A percentile compares a stretch with the other conserved stretches of the same genome.
Evolutionary conservation across 2,329 filamentous ascomycete genomes (phyloP).

Genomic region (Venturia asperata): DNA sequence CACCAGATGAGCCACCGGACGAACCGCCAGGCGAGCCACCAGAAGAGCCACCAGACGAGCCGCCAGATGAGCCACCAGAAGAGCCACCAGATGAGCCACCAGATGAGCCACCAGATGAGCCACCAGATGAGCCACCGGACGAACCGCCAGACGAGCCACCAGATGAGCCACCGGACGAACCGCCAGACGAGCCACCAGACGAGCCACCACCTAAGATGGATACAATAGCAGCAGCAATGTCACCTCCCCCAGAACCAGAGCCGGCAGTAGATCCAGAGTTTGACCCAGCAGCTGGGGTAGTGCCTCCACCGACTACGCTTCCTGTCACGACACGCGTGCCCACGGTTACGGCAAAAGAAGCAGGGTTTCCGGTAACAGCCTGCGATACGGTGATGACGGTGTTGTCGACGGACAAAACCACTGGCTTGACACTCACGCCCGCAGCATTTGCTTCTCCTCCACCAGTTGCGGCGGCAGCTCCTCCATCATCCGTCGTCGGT

Average conservation of each 20-base stretch:
- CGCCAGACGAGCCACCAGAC: not conserved
- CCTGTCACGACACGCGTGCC: constrained; percentile 7
- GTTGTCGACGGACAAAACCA: not conserved
- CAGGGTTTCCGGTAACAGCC: constrained; percentile 15
- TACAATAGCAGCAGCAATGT: constrained; percentile 13
- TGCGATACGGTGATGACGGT: constrained; percentile 4
- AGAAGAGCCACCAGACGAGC: not conserved
- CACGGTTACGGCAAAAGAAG: constrained; percentile 8
- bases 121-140: constrained; percentile 14
- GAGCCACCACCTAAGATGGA: constrained; percentile 19
- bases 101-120: constrained; percentile 16
- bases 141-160: not conserved
- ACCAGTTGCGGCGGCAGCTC: not conserved
- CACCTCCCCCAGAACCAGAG: constrained; percentile 18
- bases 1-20: not conserved
- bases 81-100: constrained; percentile 16
- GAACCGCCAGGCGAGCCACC: constrained; percentile 1
- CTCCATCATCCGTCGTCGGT: not conserved
- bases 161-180: constrained; percentile 7
- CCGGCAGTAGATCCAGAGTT: constrained; percentile 14
- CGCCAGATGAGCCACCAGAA: constrained; percentile 6
- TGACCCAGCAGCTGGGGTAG: not conserved
- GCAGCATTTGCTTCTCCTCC: not conserved
- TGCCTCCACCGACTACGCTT: constrained; percentile 17
- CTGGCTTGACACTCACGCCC: constrained; percentile 11